phyloP scores from a whole-genome alignment of 1,139 yeast species.

The Sugiyamaella xylanicola region DNA sequence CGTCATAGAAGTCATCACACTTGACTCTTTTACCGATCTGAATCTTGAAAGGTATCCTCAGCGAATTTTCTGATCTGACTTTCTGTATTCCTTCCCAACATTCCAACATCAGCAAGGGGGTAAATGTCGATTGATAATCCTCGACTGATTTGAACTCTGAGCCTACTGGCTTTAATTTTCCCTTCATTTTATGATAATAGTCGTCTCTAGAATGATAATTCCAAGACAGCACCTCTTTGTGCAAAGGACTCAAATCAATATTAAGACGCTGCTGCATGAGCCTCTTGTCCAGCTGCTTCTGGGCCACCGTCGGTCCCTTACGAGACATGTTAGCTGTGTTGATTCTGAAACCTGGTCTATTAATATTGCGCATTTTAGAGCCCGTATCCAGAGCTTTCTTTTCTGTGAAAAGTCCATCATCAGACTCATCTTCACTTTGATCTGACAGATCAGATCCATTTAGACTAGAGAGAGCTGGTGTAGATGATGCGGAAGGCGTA shows the following conservation, averaged over 20 bases:
- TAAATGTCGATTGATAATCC: conserved; percentile 68
- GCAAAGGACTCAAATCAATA: conserved; percentile 76
- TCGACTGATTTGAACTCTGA: conserved; percentile 53
- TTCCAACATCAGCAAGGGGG: conserved; percentile 81
- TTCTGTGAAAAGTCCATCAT: conserved; percentile 35
- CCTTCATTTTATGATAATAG: conserved; percentile 53
- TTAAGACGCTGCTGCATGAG: conserved; percentile 78
- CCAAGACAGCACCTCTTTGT: conserved; percentile 74
- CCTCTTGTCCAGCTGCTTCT: conserved; percentile 66
- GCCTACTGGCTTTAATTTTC: conserved; percentile 4
- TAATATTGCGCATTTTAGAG: conserved; percentile 25
- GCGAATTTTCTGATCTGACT: conserved; percentile 59
- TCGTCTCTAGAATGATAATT: conserved; percentile 60
- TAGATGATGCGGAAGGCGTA: conserved; percentile 32
- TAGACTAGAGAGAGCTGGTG: conserved; percentile 19
- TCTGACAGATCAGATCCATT: conserved; percentile 24
- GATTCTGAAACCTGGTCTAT: conserved; percentile 19
- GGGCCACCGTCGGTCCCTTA: conserved; percentile 8
- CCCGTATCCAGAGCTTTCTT: conserved; percentile 18
- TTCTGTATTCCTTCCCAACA: conserved; percentile 91
- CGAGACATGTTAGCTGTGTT: conserved; percentile 15
- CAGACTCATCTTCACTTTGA: conserved; percentile 36
- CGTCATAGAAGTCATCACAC: conserved; percentile 85
- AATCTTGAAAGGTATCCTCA: conserved; percentile 66
- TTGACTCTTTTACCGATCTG: conserved; percentile 77